Evolutionary conservation across 1,284 basidiomycete genomes (phyloP).

Genomic region (Phellopilus nigrolimitatus): DNA sequence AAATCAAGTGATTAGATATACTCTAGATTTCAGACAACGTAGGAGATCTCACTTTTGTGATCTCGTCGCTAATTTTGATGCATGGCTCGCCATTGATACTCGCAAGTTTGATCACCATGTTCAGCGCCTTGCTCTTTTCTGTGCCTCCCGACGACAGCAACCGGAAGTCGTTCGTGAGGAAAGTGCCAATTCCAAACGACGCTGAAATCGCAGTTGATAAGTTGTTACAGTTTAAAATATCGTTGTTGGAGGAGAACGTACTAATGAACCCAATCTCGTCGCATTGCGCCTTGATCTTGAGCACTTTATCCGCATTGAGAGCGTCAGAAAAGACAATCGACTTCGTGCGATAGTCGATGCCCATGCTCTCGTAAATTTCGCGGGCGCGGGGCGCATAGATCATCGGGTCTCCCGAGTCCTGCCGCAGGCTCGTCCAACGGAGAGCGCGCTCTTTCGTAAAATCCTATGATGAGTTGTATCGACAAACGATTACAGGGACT

Average conservation of each 20-base stretch:
- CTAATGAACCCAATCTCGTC: constrained; percentile 72
- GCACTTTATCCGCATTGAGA: constrained; percentile 66
- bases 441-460: constrained; percentile 54
- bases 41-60: constrained; percentile 62
- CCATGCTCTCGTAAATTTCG: constrained; percentile 61
- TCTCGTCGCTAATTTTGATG: constrained; percentile 90
- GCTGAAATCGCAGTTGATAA: constrained; percentile 23
- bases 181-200: constrained; percentile 89
- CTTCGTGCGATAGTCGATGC: constrained; percentile 63
- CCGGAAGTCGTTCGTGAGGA: constrained; percentile 83
- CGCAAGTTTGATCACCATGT: constrained; percentile 90
- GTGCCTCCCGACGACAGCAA: constrained; percentile 48
- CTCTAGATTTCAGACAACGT: neutral
- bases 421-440: constrained; percentile 80
- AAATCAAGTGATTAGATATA: constrained; percentile 24
- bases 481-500: neutral
- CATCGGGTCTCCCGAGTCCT: constrained; percentile 88
- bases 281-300: constrained; percentile 67
- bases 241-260: constrained; percentile 29
- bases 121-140: constrained; percentile 74
- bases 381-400: constrained; percentile 70
- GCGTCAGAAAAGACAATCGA: constrained; percentile 81
- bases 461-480: constrained; percentile 38
- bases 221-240: neutral
- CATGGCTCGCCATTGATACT: constrained; percentile 71